Percentiles rank a stretch among this genome's conserved stretches.
Conservation (phyloP, 2,329 filamentous ascomycete species). For the Neopestalotiopsis sp. region DNA sequence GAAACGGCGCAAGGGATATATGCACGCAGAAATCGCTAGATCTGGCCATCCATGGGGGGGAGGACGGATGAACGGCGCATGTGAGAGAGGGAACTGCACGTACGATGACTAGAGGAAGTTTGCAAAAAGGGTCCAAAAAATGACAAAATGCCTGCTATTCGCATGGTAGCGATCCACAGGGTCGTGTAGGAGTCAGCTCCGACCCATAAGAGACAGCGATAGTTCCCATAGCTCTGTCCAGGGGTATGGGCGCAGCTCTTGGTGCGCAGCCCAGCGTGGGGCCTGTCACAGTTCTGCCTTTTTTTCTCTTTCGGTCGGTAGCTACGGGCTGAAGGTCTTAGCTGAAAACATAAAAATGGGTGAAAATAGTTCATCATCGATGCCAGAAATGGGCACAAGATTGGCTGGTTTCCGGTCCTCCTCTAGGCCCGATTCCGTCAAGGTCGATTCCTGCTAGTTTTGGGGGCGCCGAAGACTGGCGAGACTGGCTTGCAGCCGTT, state of each 20-base stretch:
- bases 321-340: neutral
- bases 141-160: neutral
- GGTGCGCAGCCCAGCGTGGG: constrained; percentile 7
- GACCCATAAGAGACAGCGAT: neutral
- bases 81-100: constrained; percentile 1
- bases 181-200: neutral
- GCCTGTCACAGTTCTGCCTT: neutral
- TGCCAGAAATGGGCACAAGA: constrained; percentile 3
- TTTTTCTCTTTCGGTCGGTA: neutral
- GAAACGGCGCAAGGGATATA: constrained; percentile 2
- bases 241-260: neutral
- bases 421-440: constrained; percentile 13
- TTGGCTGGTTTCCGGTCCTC: constrained; percentile 9
- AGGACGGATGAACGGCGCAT: neutral
- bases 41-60: neutral
- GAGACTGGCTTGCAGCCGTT: neutral
- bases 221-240: neutral
- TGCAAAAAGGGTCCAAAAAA: neutral
- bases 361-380: constrained; percentile 15
- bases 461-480: neutral
- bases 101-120: constrained; percentile 2
- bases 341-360: constrained; percentile 13
- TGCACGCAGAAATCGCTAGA: neutral
- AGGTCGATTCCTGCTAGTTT: neutral
- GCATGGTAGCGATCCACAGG: neutral